These are phyloP conservation scores for Dioscorea dumetorum DNA, from an alignment of 106 monocot species.

Conservation along the genomic window DNA sequence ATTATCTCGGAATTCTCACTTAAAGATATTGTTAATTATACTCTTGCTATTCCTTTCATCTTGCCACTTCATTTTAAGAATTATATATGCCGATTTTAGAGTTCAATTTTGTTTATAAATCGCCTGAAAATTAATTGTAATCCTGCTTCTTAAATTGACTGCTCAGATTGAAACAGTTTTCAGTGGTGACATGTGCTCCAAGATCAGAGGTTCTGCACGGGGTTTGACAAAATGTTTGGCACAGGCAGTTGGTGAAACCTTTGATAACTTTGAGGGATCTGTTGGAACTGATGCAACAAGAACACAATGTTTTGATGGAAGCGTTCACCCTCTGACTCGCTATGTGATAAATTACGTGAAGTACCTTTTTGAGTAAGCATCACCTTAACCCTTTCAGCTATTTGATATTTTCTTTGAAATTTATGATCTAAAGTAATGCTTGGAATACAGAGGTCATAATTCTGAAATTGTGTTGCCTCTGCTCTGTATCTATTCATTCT, in stretches of 20 bases:
- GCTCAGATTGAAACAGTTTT: slow-evolving; percentile 80
- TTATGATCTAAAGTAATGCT: too few relatives aligned
- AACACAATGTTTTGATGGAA: slow-evolving; percentile 78
- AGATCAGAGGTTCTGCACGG: slow-evolving; percentile 61
- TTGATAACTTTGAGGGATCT: slow-evolving; percentile 89
- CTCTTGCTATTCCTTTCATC: too few relatives aligned
- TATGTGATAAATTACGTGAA: slow-evolving; percentile 82
- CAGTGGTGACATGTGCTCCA: slow-evolving; percentile 62
- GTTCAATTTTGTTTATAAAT: too few relatives aligned
- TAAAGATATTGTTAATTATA: too few relatives aligned
- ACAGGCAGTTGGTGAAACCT: slow-evolving; percentile 81
- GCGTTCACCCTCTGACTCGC: slow-evolving; percentile 79
- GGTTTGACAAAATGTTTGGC: slow-evolving; percentile 60
- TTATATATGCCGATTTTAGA: too few relatives aligned
- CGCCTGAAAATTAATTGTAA: too few relatives aligned
- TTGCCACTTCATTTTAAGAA: too few relatives aligned
- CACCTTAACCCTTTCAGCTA: neutral
- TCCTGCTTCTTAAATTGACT: neutral
- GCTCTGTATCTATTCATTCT: too few relatives aligned
- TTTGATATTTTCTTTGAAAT: too few relatives aligned
- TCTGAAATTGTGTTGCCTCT: too few relatives aligned
- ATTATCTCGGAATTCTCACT: too few relatives aligned
- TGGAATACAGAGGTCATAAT: too few relatives aligned
- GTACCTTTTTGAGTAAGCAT: slow-evolving; percentile 46
- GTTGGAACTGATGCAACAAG: slow-evolving; percentile 93